Base-by-base conservation (phyloP, 2,329 filamentous ascomycete genomes). In the Aspergillus tamarii region DNA sequence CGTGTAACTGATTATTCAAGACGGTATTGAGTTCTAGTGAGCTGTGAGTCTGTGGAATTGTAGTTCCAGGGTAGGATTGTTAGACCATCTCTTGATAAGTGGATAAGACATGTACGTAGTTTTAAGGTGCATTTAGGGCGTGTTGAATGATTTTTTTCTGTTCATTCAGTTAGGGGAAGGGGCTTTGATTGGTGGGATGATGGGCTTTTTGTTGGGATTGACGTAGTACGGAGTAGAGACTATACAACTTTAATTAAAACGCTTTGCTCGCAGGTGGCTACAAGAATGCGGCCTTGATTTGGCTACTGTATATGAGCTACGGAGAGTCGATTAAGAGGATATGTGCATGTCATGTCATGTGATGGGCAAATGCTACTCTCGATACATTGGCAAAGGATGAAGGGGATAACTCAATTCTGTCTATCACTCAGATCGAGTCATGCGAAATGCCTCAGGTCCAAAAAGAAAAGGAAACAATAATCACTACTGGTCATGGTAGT, bases 381-480 rank as follows among this genome's bases (percentile, higher is more conserved):
- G 28, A n/a, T 19, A 52, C 28, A 30, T 21, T 23, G 39, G 39
- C 39, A n/a, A 12, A 41, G 23, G 30, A 52, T 39, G 30, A 41
- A 50, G 30, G 41, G 23, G n/a, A 53, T 52, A 52, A 58, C 65
- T 62, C 61, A 62, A 62, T 62, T 62, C 56, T 59, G 61, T 62
- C 61, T 62, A 62, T 62, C 50, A 59, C 41, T 52, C 61, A 62
- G 61, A 62, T 59, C 61, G 43, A 39, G 61, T 66, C 43, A 68
- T 60, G 61, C 52, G 55, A 60, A 53, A 41, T 57, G 39, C 39
- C 43, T 58, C 43, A 32, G 48, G 39, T 46, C 28, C 52, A 55
- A 55, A 55, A 43, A 48, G 41, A 55, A 45, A 56, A 23, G 41
- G 19, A 36, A 39, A 43, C 12, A 26, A 55, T 36, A 41, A 46